These are phyloP conservation scores for Penicillium palitans DNA, from an alignment of 2,329 filamentous ascomycete species.

Conservation along the genomic window DNA sequence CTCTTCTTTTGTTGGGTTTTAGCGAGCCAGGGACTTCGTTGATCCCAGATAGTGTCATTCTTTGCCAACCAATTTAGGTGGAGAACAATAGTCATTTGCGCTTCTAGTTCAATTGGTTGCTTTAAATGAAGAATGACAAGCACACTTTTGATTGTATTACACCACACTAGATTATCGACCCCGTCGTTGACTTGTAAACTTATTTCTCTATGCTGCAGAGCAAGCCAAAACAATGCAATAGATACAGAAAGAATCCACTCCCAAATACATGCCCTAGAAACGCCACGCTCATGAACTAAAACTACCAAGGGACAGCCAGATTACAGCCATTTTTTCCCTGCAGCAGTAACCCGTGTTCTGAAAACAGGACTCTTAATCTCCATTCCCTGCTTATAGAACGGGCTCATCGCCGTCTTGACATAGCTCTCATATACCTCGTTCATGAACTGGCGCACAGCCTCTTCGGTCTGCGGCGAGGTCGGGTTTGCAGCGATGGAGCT, in stretches of 20 bases:
- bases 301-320: constrained; percentile 1
- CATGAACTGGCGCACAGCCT: constrained; percentile 94
- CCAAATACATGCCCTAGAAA: constrained; percentile 18
- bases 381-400: constrained; percentile 86
- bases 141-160: neutral
- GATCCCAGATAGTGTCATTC: neutral
- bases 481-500: constrained; percentile 82
- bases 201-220: neutral
- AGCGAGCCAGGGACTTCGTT: neutral
- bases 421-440: constrained; percentile 93
- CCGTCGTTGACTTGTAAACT: neutral
- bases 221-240: constrained; percentile 1
- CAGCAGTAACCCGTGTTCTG: constrained; percentile 74
- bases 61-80: neutral
- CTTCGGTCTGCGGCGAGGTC: constrained; percentile 85
- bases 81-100: neutral
- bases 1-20: neutral
- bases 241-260: constrained; percentile 1
- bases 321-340: constrained; percentile 89
- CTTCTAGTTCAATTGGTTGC: neutral
- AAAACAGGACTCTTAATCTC: constrained; percentile 87
- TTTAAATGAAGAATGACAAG: neutral
- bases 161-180: neutral
- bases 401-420: constrained; percentile 96
- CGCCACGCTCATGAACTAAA: constrained; percentile 25